A percentile compares a stretch with the other conserved stretches of the same genome.
These are phyloP conservation scores for Nothophaeocryptopus gaeumannii DNA, from an alignment of 2,329 filamentous ascomycete species.

Conservation along the genomic window DNA sequence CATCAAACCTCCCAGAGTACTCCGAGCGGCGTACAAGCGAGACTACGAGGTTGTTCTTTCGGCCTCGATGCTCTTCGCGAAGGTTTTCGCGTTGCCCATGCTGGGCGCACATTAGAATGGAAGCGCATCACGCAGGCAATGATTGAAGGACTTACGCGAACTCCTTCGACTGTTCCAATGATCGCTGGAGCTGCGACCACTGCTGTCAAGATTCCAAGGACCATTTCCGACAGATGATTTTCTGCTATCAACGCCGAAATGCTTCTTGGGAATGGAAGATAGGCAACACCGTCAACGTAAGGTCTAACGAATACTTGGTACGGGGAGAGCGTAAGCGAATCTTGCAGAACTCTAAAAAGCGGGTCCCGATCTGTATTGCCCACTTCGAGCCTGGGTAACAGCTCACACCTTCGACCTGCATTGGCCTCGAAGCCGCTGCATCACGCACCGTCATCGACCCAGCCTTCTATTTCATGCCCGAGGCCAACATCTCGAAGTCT, in stretches of 20 bases:
- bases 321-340: background rate
- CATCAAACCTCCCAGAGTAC: slow-evolving; percentile 30
- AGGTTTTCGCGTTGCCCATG: slow-evolving; percentile 33
- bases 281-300: no score
- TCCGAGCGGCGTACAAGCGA: slow-evolving; percentile 25
- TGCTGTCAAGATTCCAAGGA: slow-evolving; percentile 8
- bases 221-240: background rate
- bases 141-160: slow-evolving; percentile 15
- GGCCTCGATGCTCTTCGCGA: slow-evolving; percentile 34
- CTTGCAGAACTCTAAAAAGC: background rate
- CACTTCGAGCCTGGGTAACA: no score
- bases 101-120: background rate
- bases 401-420: no score
- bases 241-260: no score
- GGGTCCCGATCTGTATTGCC: background rate
- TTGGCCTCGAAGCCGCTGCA: no score
- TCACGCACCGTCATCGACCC: no score
- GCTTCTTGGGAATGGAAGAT: no score
- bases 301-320: no score
- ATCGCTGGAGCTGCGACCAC: slow-evolving; percentile 36
- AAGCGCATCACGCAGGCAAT: background rate
- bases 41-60: slow-evolving; percentile 33
- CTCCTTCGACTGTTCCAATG: slow-evolving; percentile 36
- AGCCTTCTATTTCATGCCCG: no score
- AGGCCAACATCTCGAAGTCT: no score